These are phyloP conservation scores for Penicilliopsis zonata DNA, from an alignment of 495 filamentous ascomycete species.

Conservation along the genomic window DNA sequence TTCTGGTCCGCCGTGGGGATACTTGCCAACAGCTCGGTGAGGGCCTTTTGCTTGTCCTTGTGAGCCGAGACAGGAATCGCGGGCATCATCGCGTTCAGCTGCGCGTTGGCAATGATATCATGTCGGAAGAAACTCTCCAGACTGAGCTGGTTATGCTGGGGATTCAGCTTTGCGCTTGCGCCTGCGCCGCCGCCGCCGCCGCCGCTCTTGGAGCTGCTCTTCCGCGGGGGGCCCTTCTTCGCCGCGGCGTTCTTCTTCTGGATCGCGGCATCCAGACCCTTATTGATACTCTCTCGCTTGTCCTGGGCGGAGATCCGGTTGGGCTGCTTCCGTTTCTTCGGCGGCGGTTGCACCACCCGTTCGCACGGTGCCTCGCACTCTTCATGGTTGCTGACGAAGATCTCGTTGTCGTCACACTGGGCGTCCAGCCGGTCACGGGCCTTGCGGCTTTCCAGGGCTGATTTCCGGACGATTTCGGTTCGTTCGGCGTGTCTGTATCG, in stretches of 20 bases:
- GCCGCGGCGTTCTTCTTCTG: background rate
- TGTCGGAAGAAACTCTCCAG: constrained; percentile 2
- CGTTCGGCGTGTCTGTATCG: constrained; percentile 3
- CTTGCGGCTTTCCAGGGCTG: constrained; percentile 1
- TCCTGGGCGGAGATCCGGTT: constrained; percentile 7
- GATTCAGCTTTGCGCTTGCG: constrained; percentile 2
- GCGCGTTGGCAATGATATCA: constrained; percentile 10
- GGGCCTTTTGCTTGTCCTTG: constrained; percentile 9
- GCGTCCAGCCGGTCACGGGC: background rate
- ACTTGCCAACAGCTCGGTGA: constrained; percentile 10
- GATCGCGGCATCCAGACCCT: constrained; percentile 7
- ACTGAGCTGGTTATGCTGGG: constrained; percentile 1
- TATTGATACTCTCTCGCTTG: constrained; percentile 5
- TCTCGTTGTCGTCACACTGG: too few relatives aligned
- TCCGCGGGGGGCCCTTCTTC: background rate
- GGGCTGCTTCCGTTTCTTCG: background rate
- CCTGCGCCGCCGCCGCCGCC: background rate
- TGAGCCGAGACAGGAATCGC: constrained; percentile 3
- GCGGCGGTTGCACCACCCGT: background rate
- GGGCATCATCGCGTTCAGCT: constrained; percentile 4
- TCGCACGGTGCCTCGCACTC: too few relatives aligned
- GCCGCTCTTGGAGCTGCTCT: background rate
- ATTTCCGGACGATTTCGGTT: constrained; percentile 1
- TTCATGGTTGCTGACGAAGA: too few relatives aligned
- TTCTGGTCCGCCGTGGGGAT: constrained; percentile 7